Evolutionary conservation across 2,329 filamentous ascomycete genomes (phyloP).

Genomic region (Sporothrix curviconia): DNA sequence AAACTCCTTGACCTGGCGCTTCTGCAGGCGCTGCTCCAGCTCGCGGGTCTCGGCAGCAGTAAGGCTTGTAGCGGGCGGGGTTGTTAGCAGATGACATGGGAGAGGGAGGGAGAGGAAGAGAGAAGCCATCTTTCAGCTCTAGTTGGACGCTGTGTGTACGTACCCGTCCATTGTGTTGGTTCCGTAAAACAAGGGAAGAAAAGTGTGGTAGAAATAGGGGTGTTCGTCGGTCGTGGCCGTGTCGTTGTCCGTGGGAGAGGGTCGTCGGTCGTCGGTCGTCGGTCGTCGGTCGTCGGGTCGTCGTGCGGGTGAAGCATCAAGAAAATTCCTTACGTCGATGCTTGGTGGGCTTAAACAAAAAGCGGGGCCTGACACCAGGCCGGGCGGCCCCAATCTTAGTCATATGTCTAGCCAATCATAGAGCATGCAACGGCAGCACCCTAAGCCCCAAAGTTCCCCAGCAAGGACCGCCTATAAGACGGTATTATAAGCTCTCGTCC

Average conservation of each 20-base stretch:
- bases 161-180: slow-evolving; percentile 21
- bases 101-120: not conserved
- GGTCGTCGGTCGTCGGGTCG: not conserved
- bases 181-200: not conserved
- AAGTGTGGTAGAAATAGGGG: not conserved
- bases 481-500: too few relatives aligned
- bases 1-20: slow-evolving; percentile 98
- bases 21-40: slow-evolving; percentile 90
- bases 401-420: not conserved
- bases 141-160: not conserved
- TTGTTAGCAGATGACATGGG: slow-evolving; percentile 1
- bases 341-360: too few relatives aligned
- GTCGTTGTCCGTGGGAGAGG: not conserved
- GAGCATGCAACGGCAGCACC: not conserved
- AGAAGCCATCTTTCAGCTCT: not conserved
- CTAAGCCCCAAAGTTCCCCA: not conserved
- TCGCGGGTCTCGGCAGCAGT: slow-evolving; percentile 54
- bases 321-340: slow-evolving; percentile 9
- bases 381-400: not conserved
- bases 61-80: slow-evolving; percentile 5
- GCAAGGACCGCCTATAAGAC: not conserved
- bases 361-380: not conserved
- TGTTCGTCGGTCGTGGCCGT: not conserved
- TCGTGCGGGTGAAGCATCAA: not conserved
- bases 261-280: not conserved